These are phyloP conservation scores for Obba rivulosa DNA, from an alignment of 768 basidiomycete species.

Conservation along the genomic window DNA sequence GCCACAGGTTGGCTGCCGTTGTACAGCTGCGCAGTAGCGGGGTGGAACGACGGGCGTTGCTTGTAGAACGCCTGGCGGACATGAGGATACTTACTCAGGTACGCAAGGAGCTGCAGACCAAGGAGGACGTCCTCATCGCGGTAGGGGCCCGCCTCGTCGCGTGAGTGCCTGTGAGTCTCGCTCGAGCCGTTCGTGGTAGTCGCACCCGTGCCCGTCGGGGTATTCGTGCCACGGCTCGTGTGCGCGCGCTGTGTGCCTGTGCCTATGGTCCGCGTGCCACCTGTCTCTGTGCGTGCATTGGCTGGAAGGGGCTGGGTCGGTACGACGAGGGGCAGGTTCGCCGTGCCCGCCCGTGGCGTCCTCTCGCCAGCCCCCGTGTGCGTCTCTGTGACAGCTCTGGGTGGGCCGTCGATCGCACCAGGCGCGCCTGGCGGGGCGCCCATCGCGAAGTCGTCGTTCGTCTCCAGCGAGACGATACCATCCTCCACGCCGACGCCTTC, in stretches of 20 bases:
- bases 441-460: conserved; percentile 88
- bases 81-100: conserved; percentile 96
- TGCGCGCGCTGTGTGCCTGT: conserved; percentile 5
- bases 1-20: conserved; percentile 8
- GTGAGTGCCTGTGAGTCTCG: conserved; percentile 28
- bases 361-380: conserved; percentile 22
- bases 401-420: conserved; percentile 53
- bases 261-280: background rate
- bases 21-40: conserved; percentile 44
- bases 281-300: no score
- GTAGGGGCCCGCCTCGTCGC: conserved; percentile 59
- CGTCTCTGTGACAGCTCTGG: conserved; percentile 18
- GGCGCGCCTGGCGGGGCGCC: conserved; percentile 91
- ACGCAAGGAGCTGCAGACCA: conserved; percentile 88
- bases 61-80: conserved; percentile 95
- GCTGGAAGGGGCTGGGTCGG: conserved; percentile 7
- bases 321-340: conserved; percentile 40
- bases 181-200: conserved; percentile 6
- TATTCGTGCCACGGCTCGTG: conserved; percentile 10
- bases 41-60: conserved; percentile 75
- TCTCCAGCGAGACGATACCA: conserved; percentile 69
- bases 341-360: conserved; percentile 56
- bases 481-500: conserved; percentile 62
- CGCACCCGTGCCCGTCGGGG: conserved; percentile 9
- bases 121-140: conserved; percentile 93